Base-by-base conservation (phyloP, 2,329 filamentous ascomycete genomes). In the Chaetomium sp. region DNA sequence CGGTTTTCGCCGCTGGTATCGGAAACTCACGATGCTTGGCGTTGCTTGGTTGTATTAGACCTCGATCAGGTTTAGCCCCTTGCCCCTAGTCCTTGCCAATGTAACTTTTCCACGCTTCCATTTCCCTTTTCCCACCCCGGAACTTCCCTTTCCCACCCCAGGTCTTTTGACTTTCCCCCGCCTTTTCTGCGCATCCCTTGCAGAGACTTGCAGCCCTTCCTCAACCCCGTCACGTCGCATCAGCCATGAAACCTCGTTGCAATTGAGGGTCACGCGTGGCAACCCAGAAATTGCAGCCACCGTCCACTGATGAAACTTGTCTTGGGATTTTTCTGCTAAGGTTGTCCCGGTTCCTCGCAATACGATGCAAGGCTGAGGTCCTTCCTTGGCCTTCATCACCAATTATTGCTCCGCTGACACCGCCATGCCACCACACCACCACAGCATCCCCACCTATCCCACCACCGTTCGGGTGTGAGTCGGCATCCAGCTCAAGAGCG, bases 191-290 rank as follows among this genome's bases (percentile, higher is more conserved):
- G 9, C 47, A 53, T 63, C 54, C 45, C 61, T 53, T 63, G n/a
- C n/a, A n/a, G n/a, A n/a, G n/a, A n/a, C n/a, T n/a, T n/a, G 54
- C 54, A 27, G 29, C 25, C 23, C 45, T 38, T 58, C 45, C 19
- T 58, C 58, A 47, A 23, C 35, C 63, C 57, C 45, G 35, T 60
- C 61, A 66, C 51, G 25, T 55, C 59, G 21, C 47, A 65, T 21
- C 27, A 53, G 47, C 49, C 38, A 13, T 21, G n/a, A 51, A 21
- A 33, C 8, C 38, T 58, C 35, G 57, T 57, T 56, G 60, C 57
- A 63, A 29, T 60, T 23, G 42, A 57, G n/a, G 45, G 64, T 66
- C 64, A 66, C 64, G 60, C 60, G 64, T 63, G 57, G 60, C 60
- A 53, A 54, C 27, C 29, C 23, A 16, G 60, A 66, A 61, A 66